These are phyloP conservation scores for Orbilia oligospora DNA, from an alignment of 2,329 filamentous ascomycete species.

Conservation along the genomic window DNA sequence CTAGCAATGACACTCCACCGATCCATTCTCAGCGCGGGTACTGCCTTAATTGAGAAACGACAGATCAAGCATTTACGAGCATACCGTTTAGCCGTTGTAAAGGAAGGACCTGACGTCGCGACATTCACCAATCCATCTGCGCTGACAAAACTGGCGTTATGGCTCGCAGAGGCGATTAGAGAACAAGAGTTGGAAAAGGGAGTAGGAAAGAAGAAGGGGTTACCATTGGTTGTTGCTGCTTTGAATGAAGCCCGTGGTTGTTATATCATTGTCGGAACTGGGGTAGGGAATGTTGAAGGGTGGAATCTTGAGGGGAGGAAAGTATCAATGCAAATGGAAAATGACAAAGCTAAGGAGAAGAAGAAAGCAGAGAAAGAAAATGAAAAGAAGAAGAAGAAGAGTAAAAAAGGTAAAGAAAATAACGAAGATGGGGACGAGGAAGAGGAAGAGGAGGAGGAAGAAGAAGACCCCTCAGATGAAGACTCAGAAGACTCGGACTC, in stretches of 20 bases:
- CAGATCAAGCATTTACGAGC: slow-evolving; percentile 93
- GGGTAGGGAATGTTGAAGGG: slow-evolving; percentile 80
- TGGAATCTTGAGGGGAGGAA: slow-evolving; percentile 78
- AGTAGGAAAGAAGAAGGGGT: slow-evolving; percentile 73
- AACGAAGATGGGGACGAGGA: slow-evolving; percentile 66
- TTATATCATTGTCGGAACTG: slow-evolving; percentile 93
- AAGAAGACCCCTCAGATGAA: slow-evolving; percentile 68
- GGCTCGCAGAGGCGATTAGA: slow-evolving; percentile 91
- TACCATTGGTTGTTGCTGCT: slow-evolving; percentile 89
- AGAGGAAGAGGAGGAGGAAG: slow-evolving; percentile 70
- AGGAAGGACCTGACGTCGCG: slow-evolving; percentile 90
- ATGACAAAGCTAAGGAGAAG: slow-evolving; percentile 75
- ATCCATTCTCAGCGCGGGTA: slow-evolving; percentile 93
- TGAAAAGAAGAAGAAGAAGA: slow-evolving; percentile 70
- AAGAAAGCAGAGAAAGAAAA: slow-evolving; percentile 74
- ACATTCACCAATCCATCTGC: slow-evolving; percentile 94
- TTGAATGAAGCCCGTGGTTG: slow-evolving; percentile 88
- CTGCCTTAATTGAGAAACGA: slow-evolving; percentile 89
- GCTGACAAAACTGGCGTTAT: slow-evolving; percentile 91
- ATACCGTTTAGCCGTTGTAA: slow-evolving; percentile 95
- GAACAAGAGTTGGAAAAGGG: slow-evolving; percentile 90
- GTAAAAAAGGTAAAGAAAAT: slow-evolving; percentile 68
- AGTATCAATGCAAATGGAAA: slow-evolving; percentile 74
- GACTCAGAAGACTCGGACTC: slow-evolving; percentile 68
- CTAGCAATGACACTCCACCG: slow-evolving; percentile 90